Evolutionary conservation across 78 protist genomes (phyloP), one percentile per base, ranked within the genome.

Genomic region (Tieghemostelium lacteum): DNA sequence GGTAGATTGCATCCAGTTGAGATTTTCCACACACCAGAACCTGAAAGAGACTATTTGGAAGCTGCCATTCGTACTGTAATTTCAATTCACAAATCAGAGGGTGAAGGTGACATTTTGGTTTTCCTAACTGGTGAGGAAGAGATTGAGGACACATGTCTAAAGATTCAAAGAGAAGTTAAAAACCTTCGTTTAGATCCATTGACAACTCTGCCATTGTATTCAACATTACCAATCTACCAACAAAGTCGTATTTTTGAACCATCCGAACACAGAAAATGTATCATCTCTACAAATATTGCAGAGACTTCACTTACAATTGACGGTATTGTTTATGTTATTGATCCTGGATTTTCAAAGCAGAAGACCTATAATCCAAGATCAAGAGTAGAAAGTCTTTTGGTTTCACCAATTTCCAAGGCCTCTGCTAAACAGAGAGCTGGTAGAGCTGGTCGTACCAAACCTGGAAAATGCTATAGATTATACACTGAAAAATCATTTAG

Each of bases 291-390:
- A 26, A 98, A 99, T 95, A 98, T 99, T 31, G 99, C 99, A 1
- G 99, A 99, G 77, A 99, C 99, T 14, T 98, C 99, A 1, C 87
- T 99, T 58, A 99, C 99, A 24, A 99, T 99, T 66, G 99, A 99
- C 26, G 99, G 99, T 31, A 94, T 99, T 34, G 99, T 99, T n/a
- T 99, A 88, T 42, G 99, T 99, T 40, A 94, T 99, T 33, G 99
- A 99, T 63, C 98, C 99, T 0, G 99, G 99, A 1, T 98, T 99
- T 42, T 49, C 96, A 19, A 99, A 99, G 93, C 99, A 98, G 71
- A 98, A 99, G 94, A 97, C 97, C 39, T 98, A 97, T 94, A 99
- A 99, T 92, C 99, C 99, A 19, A 72, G 99, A 22, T 80, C 96
- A 17, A 96, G 99, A n/a, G 99, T 98, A 37, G 99, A 98, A 86